Evolutionary conservation across 108 stramenopile genomes (phyloP), one percentile per base, ranked within the genome.

Genomic region (Parietichytrium sp.): DNA sequence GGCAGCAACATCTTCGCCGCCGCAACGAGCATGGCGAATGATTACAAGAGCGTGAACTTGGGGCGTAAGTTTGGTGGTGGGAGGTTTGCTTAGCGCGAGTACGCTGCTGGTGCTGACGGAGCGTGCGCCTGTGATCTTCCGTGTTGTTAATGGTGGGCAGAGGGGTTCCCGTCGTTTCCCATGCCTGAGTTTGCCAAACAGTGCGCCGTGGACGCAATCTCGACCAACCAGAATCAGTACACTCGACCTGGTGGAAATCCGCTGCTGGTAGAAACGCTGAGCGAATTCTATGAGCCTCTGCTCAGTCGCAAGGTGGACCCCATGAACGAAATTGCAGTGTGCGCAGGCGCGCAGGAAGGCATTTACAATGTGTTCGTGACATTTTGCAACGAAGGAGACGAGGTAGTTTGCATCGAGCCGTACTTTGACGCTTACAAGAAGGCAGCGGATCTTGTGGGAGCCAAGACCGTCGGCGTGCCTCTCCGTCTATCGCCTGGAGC

Each of bases 371-470:
- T 89, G 80, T 81, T 96, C 23, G 95, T 92, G 79, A 90, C 94
- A 49, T 93, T 95, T 7, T 81, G 97, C 38, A 86, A 86, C 52
- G 85, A 87, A 0, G 95, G 93, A 4, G 96, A 98, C 83, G 96
- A 96, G 83, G 98, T 98, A 4, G 82, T 98, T 42, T 81, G 96
- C 23, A 92, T 97, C 55, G 97, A 99, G 86, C 98, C 98, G n/a
- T 95, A 93, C 87, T 99, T 99, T 83, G 98, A 99, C 80, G 52
- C 94, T 27, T 96, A 96, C 85, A 87, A 90, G 18, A 92, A 92
- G 81, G 93, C 95, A 83, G 88, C 93, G 20, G 89, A 91, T 51
- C 84, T 96, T 20, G 93, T 94, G 3, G 96, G 94, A 2, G 96
- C 93, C 0, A 90, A 54, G 31, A 91, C 93, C 31, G 89, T 92